Percentiles rank a stretch among this genome's conserved stretches.
These are phyloP conservation scores for Echites panduratus DNA, from an alignment of 257 asterid genomes.

Conservation along the genomic window DNA sequence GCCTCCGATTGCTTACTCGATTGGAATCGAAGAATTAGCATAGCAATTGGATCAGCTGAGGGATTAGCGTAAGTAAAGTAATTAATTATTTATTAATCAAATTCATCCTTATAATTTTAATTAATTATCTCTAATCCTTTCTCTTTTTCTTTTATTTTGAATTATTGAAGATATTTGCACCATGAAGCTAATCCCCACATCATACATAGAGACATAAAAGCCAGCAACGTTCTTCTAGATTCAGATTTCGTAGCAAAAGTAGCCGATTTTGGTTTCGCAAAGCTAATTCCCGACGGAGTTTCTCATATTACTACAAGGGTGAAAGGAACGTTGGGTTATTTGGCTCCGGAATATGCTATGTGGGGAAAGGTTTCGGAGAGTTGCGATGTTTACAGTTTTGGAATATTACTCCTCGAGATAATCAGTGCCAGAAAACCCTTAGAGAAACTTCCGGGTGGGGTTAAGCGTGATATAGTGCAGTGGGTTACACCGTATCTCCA, in stretches of 20 bases:
- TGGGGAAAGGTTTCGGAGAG: conserved; percentile 81
- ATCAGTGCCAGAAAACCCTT: conserved; percentile 57
- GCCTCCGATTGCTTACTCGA: conserved; percentile 54
- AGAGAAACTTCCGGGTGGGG: conserved; percentile 56
- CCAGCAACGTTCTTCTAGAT: conserved; percentile 72
- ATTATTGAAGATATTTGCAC: conserved; percentile 57
- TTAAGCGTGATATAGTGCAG: conserved; percentile 68
- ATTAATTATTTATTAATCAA: background rate
- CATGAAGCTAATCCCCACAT: conserved; percentile 78
- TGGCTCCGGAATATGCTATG: conserved; percentile 84
- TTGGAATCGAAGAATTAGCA: conserved; percentile 51
- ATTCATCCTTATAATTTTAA: background rate
- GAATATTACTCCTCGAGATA: conserved; percentile 63
- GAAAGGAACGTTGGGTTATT: conserved; percentile 72
- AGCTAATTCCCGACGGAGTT: conserved; percentile 67
- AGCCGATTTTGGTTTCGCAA: conserved; percentile 82
- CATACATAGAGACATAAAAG: conserved; percentile 77
- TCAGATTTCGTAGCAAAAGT: conserved; percentile 59
- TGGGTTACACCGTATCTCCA: conserved; percentile 57
- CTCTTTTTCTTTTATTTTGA: background rate
- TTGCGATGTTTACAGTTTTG: conserved; percentile 77
- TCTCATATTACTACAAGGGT: conserved; percentile 69
- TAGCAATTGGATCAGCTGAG: conserved; percentile 61
- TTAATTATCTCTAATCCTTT: too few relatives aligned
- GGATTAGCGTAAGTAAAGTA: conserved; percentile 48